Conservation (phyloP, 495 filamentous ascomycete genomes). For the Aspergillus affinis region DNA sequence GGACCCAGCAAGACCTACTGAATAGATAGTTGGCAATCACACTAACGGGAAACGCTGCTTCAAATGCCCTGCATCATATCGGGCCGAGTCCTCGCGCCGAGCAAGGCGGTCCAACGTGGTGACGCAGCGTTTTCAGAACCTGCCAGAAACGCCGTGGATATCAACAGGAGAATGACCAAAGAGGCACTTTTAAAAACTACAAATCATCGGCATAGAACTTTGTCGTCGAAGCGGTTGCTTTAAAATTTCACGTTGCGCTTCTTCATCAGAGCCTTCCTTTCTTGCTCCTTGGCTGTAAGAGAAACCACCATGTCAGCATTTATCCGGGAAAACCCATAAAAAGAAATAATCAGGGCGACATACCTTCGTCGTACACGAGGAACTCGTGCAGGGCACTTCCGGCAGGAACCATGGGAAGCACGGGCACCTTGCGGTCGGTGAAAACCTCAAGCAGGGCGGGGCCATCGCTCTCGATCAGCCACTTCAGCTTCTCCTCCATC, state of each 20-base stretch:
- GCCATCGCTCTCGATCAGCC: conserved; percentile 81
- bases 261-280: conserved; percentile 69
- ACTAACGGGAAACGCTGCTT: background rate
- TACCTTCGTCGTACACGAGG: conserved; percentile 83
- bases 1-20: background rate
- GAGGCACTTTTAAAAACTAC: conserved; percentile 23
- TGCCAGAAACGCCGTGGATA: conserved; percentile 51
- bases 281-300: conserved; percentile 66
- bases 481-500: conserved; percentile 74
- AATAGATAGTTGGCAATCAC: background rate
- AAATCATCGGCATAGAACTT: conserved; percentile 16
- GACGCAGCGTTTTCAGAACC: conserved; percentile 40
- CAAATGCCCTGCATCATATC: background rate
- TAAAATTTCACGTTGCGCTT: conserved; percentile 55
- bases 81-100: conserved; percentile 1
- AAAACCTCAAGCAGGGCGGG: conserved; percentile 67
- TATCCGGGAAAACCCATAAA: background rate
- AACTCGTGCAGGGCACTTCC: conserved; percentile 91
- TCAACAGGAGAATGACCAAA: conserved; percentile 37
- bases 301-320: conserved; percentile 27
- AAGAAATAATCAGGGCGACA: conserved; percentile 9
- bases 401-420: conserved; percentile 92
- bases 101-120: conserved; percentile 1
- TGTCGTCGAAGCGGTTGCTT: conserved; percentile 21
- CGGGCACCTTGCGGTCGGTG: conserved; percentile 88